A percentile compares a stretch with the other conserved stretches of the same genome.
Conservation (phyloP, 1,139 yeast species). For the Debaryomyces coudertii region DNA sequence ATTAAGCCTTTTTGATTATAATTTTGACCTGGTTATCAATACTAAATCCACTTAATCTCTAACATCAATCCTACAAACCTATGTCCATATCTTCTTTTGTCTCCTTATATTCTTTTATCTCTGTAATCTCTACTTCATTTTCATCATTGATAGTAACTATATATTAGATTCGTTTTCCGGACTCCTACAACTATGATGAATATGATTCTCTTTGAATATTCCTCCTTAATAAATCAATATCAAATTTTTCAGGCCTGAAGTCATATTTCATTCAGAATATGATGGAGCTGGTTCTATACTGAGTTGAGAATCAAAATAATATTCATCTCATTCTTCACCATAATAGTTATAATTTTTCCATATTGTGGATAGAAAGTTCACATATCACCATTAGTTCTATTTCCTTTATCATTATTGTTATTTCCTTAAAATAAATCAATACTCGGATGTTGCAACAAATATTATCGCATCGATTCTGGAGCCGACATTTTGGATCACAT, state of each 20-base stretch:
- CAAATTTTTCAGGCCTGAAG: background rate
- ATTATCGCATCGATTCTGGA: background rate
- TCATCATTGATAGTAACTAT: background rate
- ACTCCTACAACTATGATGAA: no score
- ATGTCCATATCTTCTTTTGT: background rate
- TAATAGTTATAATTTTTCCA: no score
- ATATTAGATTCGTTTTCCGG: no score
- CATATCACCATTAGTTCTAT: no score
- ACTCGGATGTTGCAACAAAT: background rate
- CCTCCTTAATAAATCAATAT: background rate
- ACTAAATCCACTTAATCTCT: background rate
- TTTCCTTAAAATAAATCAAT: background rate
- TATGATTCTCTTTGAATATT: background rate
- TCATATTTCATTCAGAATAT: background rate
- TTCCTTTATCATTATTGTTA: no score
- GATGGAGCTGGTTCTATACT: background rate
- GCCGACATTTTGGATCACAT: no score
- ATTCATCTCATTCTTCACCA: background rate
- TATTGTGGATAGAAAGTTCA: no score
- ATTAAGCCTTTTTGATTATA: background rate
- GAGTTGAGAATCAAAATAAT: background rate
- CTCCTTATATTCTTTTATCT: background rate
- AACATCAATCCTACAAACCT: background rate
- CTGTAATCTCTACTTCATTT: background rate
- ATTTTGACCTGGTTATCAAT: background rate